Percentiles rank a stretch among this genome's conserved stretches.
These are phyloP conservation scores for Apiotrichum mycotoxinovorans DNA, from an alignment of 1,284 basidiomycete species.

Conservation along the genomic window DNA sequence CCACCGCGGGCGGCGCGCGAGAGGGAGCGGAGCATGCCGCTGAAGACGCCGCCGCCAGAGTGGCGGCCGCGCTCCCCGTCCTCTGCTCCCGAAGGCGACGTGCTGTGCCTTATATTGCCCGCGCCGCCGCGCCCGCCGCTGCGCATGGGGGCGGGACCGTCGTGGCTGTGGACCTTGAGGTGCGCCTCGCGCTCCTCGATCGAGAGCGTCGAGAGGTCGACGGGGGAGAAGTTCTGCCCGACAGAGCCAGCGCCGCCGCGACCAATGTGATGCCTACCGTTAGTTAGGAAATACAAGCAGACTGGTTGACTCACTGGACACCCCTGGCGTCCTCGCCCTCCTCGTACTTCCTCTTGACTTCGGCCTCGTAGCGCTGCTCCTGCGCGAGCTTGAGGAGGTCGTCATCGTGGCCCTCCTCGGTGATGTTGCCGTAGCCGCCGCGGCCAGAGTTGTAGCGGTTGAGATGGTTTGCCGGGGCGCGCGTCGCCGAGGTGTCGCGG, in stretches of 20 bases:
- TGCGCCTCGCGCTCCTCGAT: conserved; percentile 44
- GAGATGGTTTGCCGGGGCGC: background rate
- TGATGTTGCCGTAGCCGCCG: conserved; percentile 49
- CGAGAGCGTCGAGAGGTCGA: conserved; percentile 33
- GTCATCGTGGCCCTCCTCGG: conserved; percentile 31
- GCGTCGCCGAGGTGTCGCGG: background rate
- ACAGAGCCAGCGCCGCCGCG: conserved; percentile 47
- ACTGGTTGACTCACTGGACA: background rate
- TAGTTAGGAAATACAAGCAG: background rate
- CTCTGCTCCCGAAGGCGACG: conserved; percentile 3
- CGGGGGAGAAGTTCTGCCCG: conserved; percentile 19
- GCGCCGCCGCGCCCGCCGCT: conserved; percentile 40
- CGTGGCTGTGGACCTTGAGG: conserved; percentile 35
- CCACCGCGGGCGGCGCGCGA: conserved; percentile 42
- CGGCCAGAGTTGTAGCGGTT: conserved; percentile 27
- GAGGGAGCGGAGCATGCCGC: conserved; percentile 43
- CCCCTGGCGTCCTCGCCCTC: conserved; percentile 9
- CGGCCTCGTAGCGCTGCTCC: conserved; percentile 33
- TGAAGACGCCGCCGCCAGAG: conserved; percentile 34
- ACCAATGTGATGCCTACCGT: conserved; percentile 32
- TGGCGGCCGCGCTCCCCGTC: conserved; percentile 31
- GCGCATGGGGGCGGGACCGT: conserved; percentile 23
- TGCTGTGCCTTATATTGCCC: conserved; percentile 31
- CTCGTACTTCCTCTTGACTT: conserved; percentile 35
- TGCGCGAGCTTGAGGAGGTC: conserved; percentile 25